Evolutionary conservation across 805 yeast species (phyloP), one percentile per base, ranked within the genome.

Genomic region (Ogataea paradorogensis): DNA sequence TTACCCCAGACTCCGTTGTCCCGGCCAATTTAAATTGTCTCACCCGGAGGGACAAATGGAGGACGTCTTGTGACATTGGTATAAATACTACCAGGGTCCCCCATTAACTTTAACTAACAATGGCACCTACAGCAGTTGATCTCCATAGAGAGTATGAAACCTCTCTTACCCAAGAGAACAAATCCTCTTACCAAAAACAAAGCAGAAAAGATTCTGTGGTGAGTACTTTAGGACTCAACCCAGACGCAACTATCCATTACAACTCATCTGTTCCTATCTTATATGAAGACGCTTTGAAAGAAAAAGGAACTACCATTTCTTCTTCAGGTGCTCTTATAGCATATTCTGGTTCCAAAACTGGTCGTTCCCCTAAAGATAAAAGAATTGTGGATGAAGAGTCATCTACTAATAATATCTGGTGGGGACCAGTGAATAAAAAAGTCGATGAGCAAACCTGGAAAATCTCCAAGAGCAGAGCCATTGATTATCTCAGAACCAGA

Each of bases 381-480:
- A 85, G 99, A 71, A 87, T 91, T 64, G 97, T 91, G 48, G 97
- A 90, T 58, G 98, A 93, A 72, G 84, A 78, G 55, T 75, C 93
- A 36, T 88, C 96, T 27, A 68, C 76, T 45, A 76, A 86, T 43
- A 72, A 90, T 59, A 80, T 91, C 55, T 91, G 99, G 99, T 91
- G 99, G 99, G 99, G 99, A 18, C 98, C 98, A 2, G 99, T 91
- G 53, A 91, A 91, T 73, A 88, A 85, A 70, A 86, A 91, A 69
- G 90, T 91, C 55, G 84, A 87, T 45, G 95, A 88, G 68, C 81
- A 82, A 63, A 89, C 96, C 15, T 91, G 98, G 98, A 78, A 80
- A 56, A 89, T 91, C 57, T 86, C 95, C 65, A 84, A 95, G 65
- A 91, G 91, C 55, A 86, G 99, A 70, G 98, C 99, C 37, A 78